Percentiles rank a stretch among this genome's conserved stretches.
Conservation (phyloP, 208 protist genomes). For the Trypanosoma mega region DNA sequence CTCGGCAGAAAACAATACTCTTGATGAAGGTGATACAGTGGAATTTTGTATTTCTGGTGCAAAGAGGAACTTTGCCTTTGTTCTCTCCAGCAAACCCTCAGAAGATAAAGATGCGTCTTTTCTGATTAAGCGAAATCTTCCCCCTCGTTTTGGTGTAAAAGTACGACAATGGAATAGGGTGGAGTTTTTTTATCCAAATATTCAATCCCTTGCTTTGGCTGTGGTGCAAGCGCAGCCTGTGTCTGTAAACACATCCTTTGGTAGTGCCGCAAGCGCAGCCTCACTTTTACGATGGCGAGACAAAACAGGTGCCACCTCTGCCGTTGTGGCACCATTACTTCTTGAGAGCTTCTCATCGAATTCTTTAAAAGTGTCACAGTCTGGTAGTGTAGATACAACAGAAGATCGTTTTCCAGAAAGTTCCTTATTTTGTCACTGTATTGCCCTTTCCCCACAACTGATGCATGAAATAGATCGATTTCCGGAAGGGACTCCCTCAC, state of each 20-base stretch:
- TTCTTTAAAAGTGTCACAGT: not conserved
- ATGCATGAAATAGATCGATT: conserved; percentile 5
- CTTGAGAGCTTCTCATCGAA: not conserved
- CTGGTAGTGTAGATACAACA: no score
- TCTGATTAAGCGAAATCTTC: conserved; percentile 47
- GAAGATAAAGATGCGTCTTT: conserved; percentile 32
- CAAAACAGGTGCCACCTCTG: not conserved
- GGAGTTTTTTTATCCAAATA: conserved; percentile 53
- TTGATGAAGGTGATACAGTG: no score
- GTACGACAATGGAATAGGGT: conserved; percentile 66
- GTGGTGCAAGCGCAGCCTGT: conserved; percentile 42
- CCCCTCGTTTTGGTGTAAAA: conserved; percentile 36
- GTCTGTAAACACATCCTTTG: conserved; percentile 11
- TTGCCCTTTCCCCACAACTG: conserved; percentile 1
- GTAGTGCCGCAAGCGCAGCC: not conserved
- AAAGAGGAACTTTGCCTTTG: conserved; percentile 56
- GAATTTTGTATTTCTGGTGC: conserved; percentile 38
- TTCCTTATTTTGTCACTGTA: conserved; percentile 10
- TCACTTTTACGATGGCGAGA: not conserved
- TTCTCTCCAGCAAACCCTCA: conserved; percentile 36
- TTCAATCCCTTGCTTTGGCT: conserved; percentile 38
- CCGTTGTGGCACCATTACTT: not conserved
- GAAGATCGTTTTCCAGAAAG: conserved; percentile 6
- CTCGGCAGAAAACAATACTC: not conserved
- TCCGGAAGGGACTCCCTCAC: not conserved